Base-by-base conservation (phyloP, 345 rosid species). In the Excoecaria cochinchinensis region DNA sequence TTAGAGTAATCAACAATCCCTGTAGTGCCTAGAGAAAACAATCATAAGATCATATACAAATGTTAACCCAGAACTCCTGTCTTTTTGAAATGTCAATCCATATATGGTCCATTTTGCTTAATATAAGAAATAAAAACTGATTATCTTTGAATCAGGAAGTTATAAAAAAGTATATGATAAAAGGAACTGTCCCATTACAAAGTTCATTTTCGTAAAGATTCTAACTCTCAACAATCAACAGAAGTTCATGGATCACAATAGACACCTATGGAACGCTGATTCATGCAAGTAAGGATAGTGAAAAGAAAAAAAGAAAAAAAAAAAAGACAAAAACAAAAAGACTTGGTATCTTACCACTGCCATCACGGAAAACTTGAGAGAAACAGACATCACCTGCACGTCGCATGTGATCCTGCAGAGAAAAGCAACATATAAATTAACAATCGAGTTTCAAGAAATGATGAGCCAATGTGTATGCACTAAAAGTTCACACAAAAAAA, bases 1-100 rank as follows among this genome's bases (percentile, higher is more conserved):
- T 81, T 81, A n/a, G 84, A 70, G 67, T 81, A 81, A 59, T 81
- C 84, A 39, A 81, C 81, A 70, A 81, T 78, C 51, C 84, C 84
- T 6, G 84, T 77, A 9, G 84, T 81, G 47, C 84, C 84, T 81
- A 50, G 48, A 74, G 38, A 52, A 58, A 80, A 50, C 39, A 52
- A 66, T 38, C 17, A 31, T 36, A 22, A 19, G 36, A 40, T 22
- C 66, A 59, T 21, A 36, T 44, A 38, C 7, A 36, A 62, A 56
- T 56, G 9, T 19, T 25, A 56, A 31, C 9, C 25, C n/a, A 56
- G 61, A 56, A 25, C 21, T 0, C 31, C 31, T 31, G 31, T 56
- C 24, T 56, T 19, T n/a, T 56, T 6, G 55, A 51, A 74, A 31
- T 38, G 5, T 53, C 50, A 24, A 53, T 7, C 52, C 16, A 55